These are phyloP conservation scores for Aspergillus pseudoviridinutans DNA, from an alignment of 2,329 filamentous ascomycete species.

Conservation along the genomic window DNA sequence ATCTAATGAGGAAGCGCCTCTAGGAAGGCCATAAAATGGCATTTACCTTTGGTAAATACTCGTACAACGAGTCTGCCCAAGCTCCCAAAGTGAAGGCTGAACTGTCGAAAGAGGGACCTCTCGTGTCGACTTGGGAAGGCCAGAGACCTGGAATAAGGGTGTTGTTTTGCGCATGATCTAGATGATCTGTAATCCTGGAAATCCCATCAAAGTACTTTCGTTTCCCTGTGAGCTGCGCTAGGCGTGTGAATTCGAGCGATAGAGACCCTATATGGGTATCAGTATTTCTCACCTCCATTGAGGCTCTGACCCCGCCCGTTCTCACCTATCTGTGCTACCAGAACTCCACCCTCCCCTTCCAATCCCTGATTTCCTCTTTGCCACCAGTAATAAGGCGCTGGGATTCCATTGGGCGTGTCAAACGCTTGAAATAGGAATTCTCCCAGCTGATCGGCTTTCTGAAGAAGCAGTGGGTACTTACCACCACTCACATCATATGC, in stretches of 20 bases:
- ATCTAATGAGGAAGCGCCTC: not conserved
- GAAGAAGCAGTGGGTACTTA: slow-evolving; percentile 61
- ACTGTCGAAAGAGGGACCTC: slow-evolving; percentile 11
- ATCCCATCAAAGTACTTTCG: slow-evolving; percentile 82
- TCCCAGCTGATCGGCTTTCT: slow-evolving; percentile 72
- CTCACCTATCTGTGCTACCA: not conserved
- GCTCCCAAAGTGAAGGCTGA: slow-evolving; percentile 33
- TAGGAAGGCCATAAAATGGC: not conserved
- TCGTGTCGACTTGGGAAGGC: slow-evolving; percentile 64
- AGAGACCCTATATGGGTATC: not conserved
- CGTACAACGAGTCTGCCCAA: slow-evolving; percentile 41
- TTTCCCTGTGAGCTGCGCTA: slow-evolving; percentile 75
- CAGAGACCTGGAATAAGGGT: slow-evolving; percentile 73
- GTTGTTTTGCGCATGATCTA: slow-evolving; percentile 66
- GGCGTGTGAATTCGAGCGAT: slow-evolving; percentile 75
- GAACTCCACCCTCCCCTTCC: not conserved
- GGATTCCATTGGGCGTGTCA: slow-evolving; percentile 69
- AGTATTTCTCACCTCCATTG: not conserved
- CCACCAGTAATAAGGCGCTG: slow-evolving; percentile 59
- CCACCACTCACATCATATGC: slow-evolving; percentile 77
- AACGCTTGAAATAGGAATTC: slow-evolving; percentile 75
- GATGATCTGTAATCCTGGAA: slow-evolving; percentile 71
- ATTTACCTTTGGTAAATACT: slow-evolving; percentile 31
- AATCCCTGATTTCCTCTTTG: not conserved
- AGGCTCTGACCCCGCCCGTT: not conserved